These are phyloP conservation scores for Nicotiana undulata DNA, from an alignment of 257 asterid species.

Conservation along the genomic window DNA sequence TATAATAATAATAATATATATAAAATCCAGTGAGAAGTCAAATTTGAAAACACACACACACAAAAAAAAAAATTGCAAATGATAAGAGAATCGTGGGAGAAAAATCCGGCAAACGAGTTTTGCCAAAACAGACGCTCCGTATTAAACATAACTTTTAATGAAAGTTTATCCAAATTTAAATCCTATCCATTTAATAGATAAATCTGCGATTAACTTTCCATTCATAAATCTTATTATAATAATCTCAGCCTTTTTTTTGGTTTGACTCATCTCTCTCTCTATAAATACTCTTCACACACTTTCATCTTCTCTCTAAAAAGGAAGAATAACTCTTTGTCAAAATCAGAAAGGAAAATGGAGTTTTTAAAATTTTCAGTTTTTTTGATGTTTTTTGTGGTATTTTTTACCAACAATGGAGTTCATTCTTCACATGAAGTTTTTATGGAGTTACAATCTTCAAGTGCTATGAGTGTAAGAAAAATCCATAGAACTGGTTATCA, in stretches of 20 bases:
- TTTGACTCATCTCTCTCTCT: neutral
- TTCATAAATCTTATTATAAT: neutral
- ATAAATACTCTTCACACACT: neutral
- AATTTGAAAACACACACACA: too few species aligned
- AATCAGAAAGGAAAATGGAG: neutral
- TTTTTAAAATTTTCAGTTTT: neutral
- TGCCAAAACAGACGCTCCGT: neutral
- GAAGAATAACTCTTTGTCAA: neutral
- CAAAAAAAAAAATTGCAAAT: neutral
- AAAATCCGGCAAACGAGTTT: neutral
- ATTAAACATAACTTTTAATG: neutral
- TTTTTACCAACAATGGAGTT: neutral
- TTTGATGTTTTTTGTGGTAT: neutral
- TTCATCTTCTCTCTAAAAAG: neutral
- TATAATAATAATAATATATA: too few species aligned
- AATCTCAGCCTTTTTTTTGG: neutral
- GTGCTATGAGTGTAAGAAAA: constrained; percentile 2
- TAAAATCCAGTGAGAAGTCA: too few species aligned
- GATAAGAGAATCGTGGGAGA: neutral
- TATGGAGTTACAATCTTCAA: constrained; percentile 12
- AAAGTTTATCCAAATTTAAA: neutral
- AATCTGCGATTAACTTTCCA: neutral
- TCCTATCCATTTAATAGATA: neutral
- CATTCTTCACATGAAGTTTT: constrained; percentile 38
- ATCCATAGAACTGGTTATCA: constrained; percentile 52